Evolutionary conservation across 108 stramenopile genomes (phyloP).

Genomic region (Skeletonema marinoi): DNA sequence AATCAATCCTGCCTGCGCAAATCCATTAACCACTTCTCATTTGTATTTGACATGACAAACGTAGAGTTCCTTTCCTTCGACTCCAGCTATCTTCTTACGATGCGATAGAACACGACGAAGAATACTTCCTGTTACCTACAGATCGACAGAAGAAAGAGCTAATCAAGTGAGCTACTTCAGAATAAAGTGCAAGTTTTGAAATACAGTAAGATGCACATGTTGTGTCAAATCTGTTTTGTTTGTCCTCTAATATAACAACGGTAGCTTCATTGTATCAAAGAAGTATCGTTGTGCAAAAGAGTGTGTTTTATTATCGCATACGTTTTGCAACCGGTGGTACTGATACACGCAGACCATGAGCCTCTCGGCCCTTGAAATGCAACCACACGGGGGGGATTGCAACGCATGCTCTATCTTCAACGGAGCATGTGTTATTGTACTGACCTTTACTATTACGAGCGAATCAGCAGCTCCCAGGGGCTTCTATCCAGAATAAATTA

Average conservation of each 20-base stretch:
- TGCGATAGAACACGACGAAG: neutral
- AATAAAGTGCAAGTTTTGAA: too few species aligned
- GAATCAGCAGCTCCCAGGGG: neutral
- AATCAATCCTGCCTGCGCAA: too few species aligned
- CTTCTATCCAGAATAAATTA: neutral
- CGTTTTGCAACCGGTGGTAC: constrained; percentile 20
- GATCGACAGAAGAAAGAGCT: neutral
- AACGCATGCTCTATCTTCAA: constrained; percentile 7
- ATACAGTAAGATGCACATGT: too few species aligned
- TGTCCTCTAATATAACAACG: neutral
- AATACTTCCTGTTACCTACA: neutral
- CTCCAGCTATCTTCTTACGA: too few species aligned
- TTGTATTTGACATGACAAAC: too few species aligned
- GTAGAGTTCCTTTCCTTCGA: too few species aligned
- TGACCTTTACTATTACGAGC: neutral
- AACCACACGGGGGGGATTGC: constrained; percentile 23
- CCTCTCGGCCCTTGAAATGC: constrained; percentile 13
- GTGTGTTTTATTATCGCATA: constrained; percentile 6
- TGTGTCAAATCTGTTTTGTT: neutral
- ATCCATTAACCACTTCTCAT: too few species aligned
- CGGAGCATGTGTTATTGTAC: neutral
- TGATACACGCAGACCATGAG: neutral
- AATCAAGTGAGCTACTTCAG: neutral
- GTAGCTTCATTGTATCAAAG: neutral
- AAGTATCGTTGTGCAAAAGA: constrained; percentile 6